Base-by-base conservation (phyloP, 2,329 filamentous ascomycete genomes). In the Alternaria triticimaculans region DNA sequence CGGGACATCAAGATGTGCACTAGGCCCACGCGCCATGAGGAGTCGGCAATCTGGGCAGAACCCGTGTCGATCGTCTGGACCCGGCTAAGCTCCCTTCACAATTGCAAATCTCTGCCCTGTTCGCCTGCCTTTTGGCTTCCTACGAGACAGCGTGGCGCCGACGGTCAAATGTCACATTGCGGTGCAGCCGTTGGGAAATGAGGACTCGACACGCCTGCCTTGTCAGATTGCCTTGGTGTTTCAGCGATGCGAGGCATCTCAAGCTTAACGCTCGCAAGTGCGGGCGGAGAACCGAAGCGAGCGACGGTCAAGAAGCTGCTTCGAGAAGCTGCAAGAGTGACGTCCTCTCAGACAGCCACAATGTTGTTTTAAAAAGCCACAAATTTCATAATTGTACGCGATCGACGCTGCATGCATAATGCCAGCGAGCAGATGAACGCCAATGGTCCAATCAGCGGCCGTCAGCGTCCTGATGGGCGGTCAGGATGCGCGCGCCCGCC, bases 281-380 rank as follows among this genome's bases (percentile, higher is more conserved):
- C 46, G 37, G 49, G 26, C 37, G 55, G 43, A 57, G 58, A 55
- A 56, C 30, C 51, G 51, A 57, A 28, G 15, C 21, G 37, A 46
- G 28, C 58, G 50, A 55, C 43, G 20, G 7, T 45, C 20, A 28
- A 18, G 9, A 55, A 25, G 37, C 41, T 21, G 21, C 43, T 46
- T 33, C 37, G 33, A 51, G 25, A 53, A 45, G 20, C 55, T 50
- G 45, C 48, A 49, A 30, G n/a, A 51, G 65, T 73, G 72, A 75
- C 72, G 72, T 66, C 51, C 23, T 70, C 66, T 69, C 72, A 75
- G 69, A 72, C 70, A 74, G 72, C 72, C 72, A 75, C 72, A 60
- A 9, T 30, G 14, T 45, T 45, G 14, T 18, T 59, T 23, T 25
- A 28, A 41, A 54, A 8, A 43, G 33, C 45, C 44, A 46, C 49